These are phyloP conservation scores for Codiaeum variegatum DNA, from an alignment of 441 rosid species.

Conservation along the genomic window DNA sequence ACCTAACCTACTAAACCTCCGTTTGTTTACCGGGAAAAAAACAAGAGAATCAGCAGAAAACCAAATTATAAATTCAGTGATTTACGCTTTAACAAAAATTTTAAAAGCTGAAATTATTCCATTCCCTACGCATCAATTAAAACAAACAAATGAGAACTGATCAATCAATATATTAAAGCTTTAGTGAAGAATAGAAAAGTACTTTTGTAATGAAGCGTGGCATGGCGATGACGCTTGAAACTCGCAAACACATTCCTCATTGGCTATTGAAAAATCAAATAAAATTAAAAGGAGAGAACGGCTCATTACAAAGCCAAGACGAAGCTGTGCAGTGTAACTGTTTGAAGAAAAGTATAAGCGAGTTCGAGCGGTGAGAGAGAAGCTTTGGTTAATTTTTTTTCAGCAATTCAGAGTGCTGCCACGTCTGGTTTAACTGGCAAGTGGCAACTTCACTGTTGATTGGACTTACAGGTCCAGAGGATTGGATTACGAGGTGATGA, in stretches of 20 bases:
- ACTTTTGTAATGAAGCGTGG: constrained; percentile 37
- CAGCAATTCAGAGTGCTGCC: constrained; percentile 8
- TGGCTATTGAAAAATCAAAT: constrained; percentile 27
- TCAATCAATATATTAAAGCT: no score
- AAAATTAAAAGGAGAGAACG: constrained; percentile 10
- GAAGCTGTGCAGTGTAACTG: constrained; percentile 21
- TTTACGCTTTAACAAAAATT: background rate
- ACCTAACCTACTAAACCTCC: no score
- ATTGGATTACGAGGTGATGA: no score
- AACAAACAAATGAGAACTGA: background rate
- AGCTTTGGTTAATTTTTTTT: background rate
- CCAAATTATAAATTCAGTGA: background rate
- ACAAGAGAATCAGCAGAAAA: background rate
- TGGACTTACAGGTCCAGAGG: background rate
- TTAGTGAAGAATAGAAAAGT: constrained; percentile 15
- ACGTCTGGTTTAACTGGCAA: constrained; percentile 19
- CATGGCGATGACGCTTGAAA: constrained; percentile 55
- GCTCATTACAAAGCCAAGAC: constrained; percentile 24
- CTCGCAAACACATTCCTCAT: constrained; percentile 60
- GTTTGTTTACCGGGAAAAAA: background rate
- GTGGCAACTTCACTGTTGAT: constrained; percentile 3
- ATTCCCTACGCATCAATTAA: background rate
- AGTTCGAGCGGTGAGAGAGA: background rate
- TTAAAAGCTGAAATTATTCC: background rate
- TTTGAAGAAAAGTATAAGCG: constrained; percentile 42